Evolutionary conservation across 495 filamentous ascomycete species (phyloP).

Genomic region (Aspergillus olivimuriae): DNA sequence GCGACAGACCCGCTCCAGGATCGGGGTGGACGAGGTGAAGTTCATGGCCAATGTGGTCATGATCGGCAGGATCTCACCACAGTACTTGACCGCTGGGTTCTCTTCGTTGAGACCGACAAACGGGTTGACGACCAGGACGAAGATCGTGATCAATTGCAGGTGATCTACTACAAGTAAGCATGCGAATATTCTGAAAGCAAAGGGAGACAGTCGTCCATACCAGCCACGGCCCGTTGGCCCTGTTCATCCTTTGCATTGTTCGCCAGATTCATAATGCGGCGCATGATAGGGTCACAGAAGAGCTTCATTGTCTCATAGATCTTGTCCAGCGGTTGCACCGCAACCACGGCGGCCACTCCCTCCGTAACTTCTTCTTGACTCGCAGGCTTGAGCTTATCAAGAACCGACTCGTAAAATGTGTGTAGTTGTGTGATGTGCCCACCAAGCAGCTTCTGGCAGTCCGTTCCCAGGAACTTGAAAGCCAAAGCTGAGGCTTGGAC

Average conservation of each 20-base stretch:
- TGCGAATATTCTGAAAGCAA: not conserved
- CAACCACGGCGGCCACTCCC: slow-evolving; percentile 84
- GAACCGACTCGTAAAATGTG: slow-evolving; percentile 79
- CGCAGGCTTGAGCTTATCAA: slow-evolving; percentile 71
- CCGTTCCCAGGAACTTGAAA: slow-evolving; percentile 92
- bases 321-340: slow-evolving; percentile 72
- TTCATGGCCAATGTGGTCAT: slow-evolving; percentile 76
- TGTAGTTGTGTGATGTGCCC: slow-evolving; percentile 79
- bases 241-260: slow-evolving; percentile 77
- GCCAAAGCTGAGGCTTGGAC: slow-evolving; percentile 85
- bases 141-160: slow-evolving; percentile 84
- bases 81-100: slow-evolving; percentile 94
- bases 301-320: slow-evolving; percentile 79
- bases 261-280: slow-evolving; percentile 77
- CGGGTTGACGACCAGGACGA: slow-evolving; percentile 73
- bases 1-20: slow-evolving; percentile 87
- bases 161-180: slow-evolving; percentile 54
- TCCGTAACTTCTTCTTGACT: slow-evolving; percentile 97
- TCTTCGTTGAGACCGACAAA: slow-evolving; percentile 63
- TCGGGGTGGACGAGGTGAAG: slow-evolving; percentile 76
- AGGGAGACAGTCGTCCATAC: slow-evolving; percentile 38
- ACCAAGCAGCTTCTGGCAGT: slow-evolving; percentile 81
- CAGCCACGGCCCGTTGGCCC: slow-evolving; percentile 73
- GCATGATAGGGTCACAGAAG: slow-evolving; percentile 89
- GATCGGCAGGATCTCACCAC: slow-evolving; percentile 84